These are phyloP conservation scores for Pistacia atlantica DNA, from an alignment of 345 rosid species.

Conservation along the genomic window DNA sequence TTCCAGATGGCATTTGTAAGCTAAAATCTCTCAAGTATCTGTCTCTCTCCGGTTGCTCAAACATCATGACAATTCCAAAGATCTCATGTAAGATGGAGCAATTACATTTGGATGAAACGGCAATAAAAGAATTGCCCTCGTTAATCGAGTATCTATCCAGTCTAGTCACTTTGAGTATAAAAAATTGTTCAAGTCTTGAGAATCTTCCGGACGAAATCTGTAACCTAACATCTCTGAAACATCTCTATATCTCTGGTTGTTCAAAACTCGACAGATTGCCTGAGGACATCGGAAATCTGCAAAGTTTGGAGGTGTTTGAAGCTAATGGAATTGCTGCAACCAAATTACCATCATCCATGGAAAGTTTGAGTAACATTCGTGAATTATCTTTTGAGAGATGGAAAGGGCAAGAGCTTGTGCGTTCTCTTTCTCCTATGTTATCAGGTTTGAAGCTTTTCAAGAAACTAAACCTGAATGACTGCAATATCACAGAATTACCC, in stretches of 20 bases:
- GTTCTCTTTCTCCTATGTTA: neutral
- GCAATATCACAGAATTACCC: neutral
- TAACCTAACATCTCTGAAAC: conserved; percentile 16
- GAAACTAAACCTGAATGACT: conserved; percentile 27
- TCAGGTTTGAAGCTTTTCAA: neutral
- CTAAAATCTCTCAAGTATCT: neutral
- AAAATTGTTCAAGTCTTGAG: conserved; percentile 6
- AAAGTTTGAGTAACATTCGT: conserved; percentile 17
- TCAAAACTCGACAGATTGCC: conserved; percentile 28
- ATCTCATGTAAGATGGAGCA: neutral
- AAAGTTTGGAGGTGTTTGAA: conserved; percentile 31
- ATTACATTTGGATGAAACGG: neutral
- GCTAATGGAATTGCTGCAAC: conserved; percentile 18
- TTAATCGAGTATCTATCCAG: neutral
- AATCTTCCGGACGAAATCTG: conserved; percentile 10
- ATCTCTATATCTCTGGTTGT: conserved; percentile 30
- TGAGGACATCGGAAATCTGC: conserved; percentile 24
- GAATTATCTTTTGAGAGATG: conserved; percentile 12
- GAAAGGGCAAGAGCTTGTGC: neutral
- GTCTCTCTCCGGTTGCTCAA: neutral
- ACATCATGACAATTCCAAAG: neutral
- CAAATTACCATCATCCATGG: conserved; percentile 9
- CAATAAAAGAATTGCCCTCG: neutral
- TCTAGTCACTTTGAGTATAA: neutral
- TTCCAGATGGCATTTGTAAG: neutral